A percentile compares a stretch with the other conserved stretches of the same genome.
Conservation (phyloP, 371 early-diverging fungal species). For the Basidiobolus meristosporus region DNA sequence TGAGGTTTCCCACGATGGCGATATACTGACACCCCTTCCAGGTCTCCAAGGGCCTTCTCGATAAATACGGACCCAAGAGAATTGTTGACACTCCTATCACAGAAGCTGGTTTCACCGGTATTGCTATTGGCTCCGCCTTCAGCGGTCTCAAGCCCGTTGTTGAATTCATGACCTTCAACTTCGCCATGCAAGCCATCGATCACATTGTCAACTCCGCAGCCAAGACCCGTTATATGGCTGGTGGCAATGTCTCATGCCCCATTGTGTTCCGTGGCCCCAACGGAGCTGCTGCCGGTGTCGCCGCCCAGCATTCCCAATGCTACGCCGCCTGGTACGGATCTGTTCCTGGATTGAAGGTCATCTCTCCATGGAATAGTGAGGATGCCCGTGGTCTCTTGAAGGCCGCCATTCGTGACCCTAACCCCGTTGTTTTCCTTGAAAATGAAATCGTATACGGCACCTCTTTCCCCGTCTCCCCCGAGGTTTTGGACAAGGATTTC, state of each 20-base stretch:
- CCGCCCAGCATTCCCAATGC: slow-evolving; percentile 99
- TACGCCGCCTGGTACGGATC: slow-evolving; percentile 97
- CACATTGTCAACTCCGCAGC: slow-evolving; percentile 99
- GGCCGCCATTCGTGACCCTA: slow-evolving; percentile 95
- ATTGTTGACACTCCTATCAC: slow-evolving; percentile 99
- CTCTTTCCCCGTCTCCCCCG: slow-evolving; percentile 68
- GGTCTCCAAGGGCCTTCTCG: slow-evolving; percentile 94
- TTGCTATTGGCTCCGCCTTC: slow-evolving; percentile 95
- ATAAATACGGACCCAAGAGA: slow-evolving; percentile 93
- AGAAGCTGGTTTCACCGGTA: slow-evolving; percentile 97
- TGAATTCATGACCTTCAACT: slow-evolving; percentile 99
- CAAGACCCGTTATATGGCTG: slow-evolving; percentile 98
- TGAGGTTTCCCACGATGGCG: neutral
- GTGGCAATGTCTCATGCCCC: slow-evolving; percentile 74
- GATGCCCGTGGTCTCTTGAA: slow-evolving; percentile 93
- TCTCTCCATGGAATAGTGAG: slow-evolving; percentile 92
- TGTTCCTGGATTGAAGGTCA: slow-evolving; percentile 97
- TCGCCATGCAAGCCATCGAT: slow-evolving; percentile 99
- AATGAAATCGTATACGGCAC: slow-evolving; percentile 97
- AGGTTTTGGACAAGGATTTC: slow-evolving; percentile 71
- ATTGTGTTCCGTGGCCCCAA: slow-evolving; percentile 99
- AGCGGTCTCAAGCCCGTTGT: slow-evolving; percentile 94
- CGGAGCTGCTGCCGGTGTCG: slow-evolving; percentile 97
- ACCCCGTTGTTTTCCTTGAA: slow-evolving; percentile 96
- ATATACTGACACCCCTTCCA: slow-evolving; percentile 8